These are phyloP conservation scores for Suillus occidentalis DNA, from an alignment of 768 basidiomycete genomes.

Conservation along the genomic window DNA sequence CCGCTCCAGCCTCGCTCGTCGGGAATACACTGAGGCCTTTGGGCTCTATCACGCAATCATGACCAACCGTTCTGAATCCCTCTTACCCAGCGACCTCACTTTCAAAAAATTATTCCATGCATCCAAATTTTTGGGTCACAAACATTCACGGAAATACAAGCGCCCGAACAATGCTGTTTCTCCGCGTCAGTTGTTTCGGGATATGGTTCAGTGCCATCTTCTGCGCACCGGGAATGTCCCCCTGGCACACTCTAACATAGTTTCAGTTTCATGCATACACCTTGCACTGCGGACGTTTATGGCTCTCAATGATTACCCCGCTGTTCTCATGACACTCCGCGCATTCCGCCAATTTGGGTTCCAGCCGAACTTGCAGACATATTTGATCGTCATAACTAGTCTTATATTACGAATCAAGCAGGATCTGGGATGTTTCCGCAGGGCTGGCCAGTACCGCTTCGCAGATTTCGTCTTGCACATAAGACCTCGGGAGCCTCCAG, in stretches of 20 bases:
- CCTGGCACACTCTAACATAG: conserved; percentile 23
- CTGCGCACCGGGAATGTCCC: conserved; percentile 18
- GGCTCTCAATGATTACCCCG: conserved; percentile 45
- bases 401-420: conserved; percentile 35
- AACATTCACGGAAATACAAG: conserved; percentile 23
- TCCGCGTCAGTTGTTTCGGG: conserved; percentile 44
- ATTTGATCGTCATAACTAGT: conserved; percentile 40
- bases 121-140: conserved; percentile 15
- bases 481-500: conserved; percentile 20
- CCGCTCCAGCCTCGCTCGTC: conserved; percentile 34
- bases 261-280: conserved; percentile 39
- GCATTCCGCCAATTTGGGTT: conserved; percentile 31
- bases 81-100: conserved; percentile 44
- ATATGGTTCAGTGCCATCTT: conserved; percentile 41
- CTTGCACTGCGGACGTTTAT: conserved; percentile 47
- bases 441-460: conserved; percentile 16
- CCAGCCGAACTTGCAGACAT: conserved; percentile 36
- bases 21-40: conserved; percentile 39
- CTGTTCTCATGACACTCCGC: conserved; percentile 41
- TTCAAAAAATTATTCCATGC: conserved; percentile 46
- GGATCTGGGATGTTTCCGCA: conserved; percentile 14
- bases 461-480: conserved; percentile 26
- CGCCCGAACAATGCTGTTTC: conserved; percentile 26
- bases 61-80: conserved; percentile 26
- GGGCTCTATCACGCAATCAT: conserved; percentile 43